phyloP scores from a whole-genome alignment of 2,329 filamentous ascomycete genomes.

The Colletotrichum sp. region DNA sequence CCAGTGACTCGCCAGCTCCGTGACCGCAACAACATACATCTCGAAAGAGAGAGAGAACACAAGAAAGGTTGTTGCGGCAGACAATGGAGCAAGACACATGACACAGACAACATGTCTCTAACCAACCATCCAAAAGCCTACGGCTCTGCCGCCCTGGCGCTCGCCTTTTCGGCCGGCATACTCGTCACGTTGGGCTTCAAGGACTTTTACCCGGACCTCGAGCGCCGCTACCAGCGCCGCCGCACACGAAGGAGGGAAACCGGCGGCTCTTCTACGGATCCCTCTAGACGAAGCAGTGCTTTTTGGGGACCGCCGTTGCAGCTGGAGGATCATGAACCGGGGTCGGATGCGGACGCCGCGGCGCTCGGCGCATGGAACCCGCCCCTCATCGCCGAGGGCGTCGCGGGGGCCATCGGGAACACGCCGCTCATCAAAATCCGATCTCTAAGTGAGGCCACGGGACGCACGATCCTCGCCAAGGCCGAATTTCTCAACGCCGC shows the following conservation, averaged over 20 bases:
- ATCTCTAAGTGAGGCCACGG: slow-evolving; percentile 84
- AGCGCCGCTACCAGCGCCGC: slow-evolving; percentile 64
- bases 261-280: slow-evolving; percentile 15
- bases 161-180: slow-evolving; percentile 80
- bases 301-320: slow-evolving; percentile 54
- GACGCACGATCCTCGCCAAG: slow-evolving; percentile 89
- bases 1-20: neutral
- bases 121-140: slow-evolving; percentile 67
- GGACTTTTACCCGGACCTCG: slow-evolving; percentile 78
- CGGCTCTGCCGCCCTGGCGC: slow-evolving; percentile 68
- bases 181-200: slow-evolving; percentile 79
- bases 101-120: slow-evolving; percentile 55
- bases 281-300: slow-evolving; percentile 45
- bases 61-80: neutral
- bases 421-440: slow-evolving; percentile 88
- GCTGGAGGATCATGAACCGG: slow-evolving; percentile 61
- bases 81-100: slow-evolving; percentile 13
- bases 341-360: slow-evolving; percentile 24
- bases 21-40: neutral
- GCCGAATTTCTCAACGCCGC: slow-evolving; percentile 97
- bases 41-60: neutral
- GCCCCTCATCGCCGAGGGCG: slow-evolving; percentile 69
- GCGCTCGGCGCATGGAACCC: slow-evolving; percentile 26
- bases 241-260: slow-evolving; percentile 26
- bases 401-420: slow-evolving; percentile 92